These are phyloP conservation scores for Candolleomyces aberdarensis DNA, from an alignment of 768 basidiomycete genomes.

Conservation along the genomic window DNA sequence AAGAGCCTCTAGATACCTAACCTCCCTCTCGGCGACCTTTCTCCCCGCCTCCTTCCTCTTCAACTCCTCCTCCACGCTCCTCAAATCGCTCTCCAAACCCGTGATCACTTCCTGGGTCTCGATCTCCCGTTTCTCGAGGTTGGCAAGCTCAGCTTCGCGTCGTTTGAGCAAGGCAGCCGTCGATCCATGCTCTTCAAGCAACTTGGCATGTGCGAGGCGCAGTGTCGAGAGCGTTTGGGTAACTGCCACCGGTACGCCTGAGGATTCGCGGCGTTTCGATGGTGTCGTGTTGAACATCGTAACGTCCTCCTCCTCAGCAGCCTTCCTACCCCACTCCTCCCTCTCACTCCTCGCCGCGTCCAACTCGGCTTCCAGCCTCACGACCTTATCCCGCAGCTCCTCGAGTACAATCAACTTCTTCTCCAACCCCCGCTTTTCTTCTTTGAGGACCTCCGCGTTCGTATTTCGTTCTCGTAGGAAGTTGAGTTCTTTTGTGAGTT, in stretches of 20 bases:
- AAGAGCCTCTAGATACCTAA: conserved; percentile 65
- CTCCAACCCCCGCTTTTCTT: conserved; percentile 70
- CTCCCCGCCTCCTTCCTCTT: conserved; percentile 29
- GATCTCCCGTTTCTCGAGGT: conserved; percentile 31
- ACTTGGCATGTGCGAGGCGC: conserved; percentile 56
- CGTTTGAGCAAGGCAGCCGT: conserved; percentile 49
- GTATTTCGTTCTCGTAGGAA: conserved; percentile 52
- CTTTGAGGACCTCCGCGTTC: conserved; percentile 66
- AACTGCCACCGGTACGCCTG: conserved; percentile 35
- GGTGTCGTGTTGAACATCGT: no score
- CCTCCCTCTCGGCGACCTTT: conserved; percentile 50
- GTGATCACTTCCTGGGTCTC: conserved; percentile 31
- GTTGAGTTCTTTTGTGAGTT: conserved; percentile 50
- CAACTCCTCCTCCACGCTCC: conserved; percentile 32
- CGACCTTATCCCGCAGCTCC: conserved; percentile 52
- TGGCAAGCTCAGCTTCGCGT: conserved; percentile 50
- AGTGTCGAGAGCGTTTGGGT: conserved; percentile 57
- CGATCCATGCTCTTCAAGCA: conserved; percentile 68
- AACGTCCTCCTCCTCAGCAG: conserved; percentile 51
- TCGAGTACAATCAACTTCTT: conserved; percentile 47
- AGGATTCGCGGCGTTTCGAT: no score
- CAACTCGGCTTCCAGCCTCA: conserved; percentile 60
- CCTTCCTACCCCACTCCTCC: conserved; percentile 34
- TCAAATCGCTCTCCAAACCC: neutral
- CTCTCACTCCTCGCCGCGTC: conserved; percentile 39